These are phyloP conservation scores for Cytospora piceae DNA, from an alignment of 2,329 filamentous ascomycete genomes.

Conservation along the genomic window DNA sequence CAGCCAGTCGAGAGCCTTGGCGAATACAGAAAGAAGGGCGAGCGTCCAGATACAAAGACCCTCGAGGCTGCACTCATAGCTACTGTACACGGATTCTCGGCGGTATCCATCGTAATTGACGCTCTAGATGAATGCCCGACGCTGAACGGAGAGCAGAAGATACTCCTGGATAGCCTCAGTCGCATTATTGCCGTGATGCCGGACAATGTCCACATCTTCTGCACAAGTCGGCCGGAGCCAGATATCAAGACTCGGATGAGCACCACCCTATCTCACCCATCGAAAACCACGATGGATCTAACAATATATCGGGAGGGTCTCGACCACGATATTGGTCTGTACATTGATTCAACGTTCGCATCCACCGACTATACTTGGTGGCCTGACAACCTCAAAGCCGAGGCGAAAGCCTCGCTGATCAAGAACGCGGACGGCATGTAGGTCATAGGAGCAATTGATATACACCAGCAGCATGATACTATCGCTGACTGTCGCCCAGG, in stretches of 20 bases:
- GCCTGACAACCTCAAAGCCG: background rate
- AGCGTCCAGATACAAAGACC: slow-evolving; percentile 5
- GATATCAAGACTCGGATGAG: background rate
- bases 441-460: background rate
- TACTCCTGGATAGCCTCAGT: background rate
- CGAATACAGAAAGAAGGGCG: background rate
- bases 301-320: background rate
- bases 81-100: background rate
- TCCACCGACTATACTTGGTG: background rate
- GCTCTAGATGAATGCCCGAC: slow-evolving; percentile 1
- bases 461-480: too few relatives aligned
- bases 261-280: background rate
- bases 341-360: background rate
- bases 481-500: background rate
- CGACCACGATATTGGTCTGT: background rate
- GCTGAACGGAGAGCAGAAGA: background rate
- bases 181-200: background rate
- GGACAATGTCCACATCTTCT: background rate
- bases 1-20: background rate
- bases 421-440: background rate
- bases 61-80: background rate
- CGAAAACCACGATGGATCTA: background rate
- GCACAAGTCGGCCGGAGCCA: slow-evolving; percentile 2
- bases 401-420: background rate
- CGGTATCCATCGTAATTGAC: background rate